A percentile compares a stretch with the other conserved stretches of the same genome.
Evolutionary conservation across 2,329 filamentous ascomycete species (phyloP).

Genomic region (Niveomyces coronatus): DNA sequence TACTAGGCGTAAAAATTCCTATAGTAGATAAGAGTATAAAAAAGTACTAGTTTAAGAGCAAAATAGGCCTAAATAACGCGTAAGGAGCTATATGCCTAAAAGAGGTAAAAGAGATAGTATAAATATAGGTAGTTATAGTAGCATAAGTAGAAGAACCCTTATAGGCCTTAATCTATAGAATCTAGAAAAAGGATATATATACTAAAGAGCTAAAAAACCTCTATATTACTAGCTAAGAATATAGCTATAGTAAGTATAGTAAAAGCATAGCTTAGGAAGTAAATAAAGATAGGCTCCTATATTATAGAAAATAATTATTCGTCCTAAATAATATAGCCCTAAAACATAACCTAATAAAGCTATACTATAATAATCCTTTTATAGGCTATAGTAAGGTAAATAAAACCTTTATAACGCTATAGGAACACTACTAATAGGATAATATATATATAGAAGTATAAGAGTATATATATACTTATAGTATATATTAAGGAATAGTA

Average conservation of each 20-base stretch:
- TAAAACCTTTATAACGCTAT: not conserved
- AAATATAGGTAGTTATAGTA: not conserved
- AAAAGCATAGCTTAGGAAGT: not conserved
- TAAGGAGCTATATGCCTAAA: too few species aligned
- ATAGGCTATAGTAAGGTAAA: slow-evolving; percentile 3
- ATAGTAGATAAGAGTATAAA: not conserved
- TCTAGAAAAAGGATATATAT: not conserved
- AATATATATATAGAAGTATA: slow-evolving; percentile 1
- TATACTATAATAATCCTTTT: slow-evolving; percentile 10
- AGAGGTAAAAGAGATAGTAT: too few species aligned
- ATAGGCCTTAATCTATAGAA: not conserved
- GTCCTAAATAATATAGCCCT: not conserved
- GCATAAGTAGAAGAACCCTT: not conserved
- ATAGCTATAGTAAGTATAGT: not conserved
- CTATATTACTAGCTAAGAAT: not conserved
- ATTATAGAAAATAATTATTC: not conserved
- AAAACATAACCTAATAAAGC: slow-evolving; percentile 1
- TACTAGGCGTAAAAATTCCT: not conserved
- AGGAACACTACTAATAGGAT: slow-evolving; percentile 3
- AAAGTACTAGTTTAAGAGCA: too few species aligned
- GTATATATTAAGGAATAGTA: not conserved
- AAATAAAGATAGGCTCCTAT: not conserved
- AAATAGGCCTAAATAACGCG: too few species aligned
- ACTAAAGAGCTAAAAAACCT: not conserved
- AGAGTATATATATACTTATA: not conserved